Evolutionary conservation across 2,329 filamentous ascomycete species (phyloP).

Genomic region (Trichoderma endophyticum): DNA sequence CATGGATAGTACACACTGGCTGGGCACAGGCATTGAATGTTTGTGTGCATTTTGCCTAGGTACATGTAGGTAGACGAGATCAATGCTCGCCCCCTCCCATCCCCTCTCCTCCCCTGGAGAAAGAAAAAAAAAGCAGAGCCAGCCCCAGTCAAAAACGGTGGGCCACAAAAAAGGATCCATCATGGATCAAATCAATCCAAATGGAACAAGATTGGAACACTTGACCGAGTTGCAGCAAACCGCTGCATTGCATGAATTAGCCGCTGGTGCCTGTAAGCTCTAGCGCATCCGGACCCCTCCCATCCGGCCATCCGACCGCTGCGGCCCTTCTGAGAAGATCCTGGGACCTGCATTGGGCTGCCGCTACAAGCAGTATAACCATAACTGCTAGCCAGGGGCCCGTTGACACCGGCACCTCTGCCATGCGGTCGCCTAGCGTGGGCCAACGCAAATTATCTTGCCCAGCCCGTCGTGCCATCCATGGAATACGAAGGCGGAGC

Average conservation of each 20-base stretch:
- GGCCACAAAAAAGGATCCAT: neutral
- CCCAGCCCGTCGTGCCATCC: neutral
- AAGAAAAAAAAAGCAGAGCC: neutral
- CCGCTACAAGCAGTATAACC: neutral
- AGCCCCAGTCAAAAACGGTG: neutral
- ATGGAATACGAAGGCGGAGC: slow-evolving; percentile 1
- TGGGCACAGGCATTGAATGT: neutral
- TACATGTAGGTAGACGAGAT: neutral
- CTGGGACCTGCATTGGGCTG: slow-evolving; percentile 10
- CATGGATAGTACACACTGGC: neutral
- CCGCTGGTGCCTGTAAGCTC: slow-evolving; percentile 13
- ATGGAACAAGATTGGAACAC: neutral
- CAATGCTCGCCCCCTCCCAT: neutral
- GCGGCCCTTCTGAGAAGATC: neutral
- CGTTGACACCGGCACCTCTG: neutral
- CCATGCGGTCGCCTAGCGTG: neutral
- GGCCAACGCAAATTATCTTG: neutral
- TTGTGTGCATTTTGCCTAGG: neutral
- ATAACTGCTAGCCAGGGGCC: neutral
- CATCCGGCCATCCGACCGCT: slow-evolving; percentile 12
- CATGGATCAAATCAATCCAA: neutral
- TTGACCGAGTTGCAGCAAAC: neutral
- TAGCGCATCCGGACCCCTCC: slow-evolving; percentile 13
- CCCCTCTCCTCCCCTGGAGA: neutral
- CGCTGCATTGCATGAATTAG: slow-evolving; percentile 12